These are phyloP conservation scores for Iris pallida DNA, from an alignment of 116 monocot genomes.

Conservation along the genomic window DNA sequence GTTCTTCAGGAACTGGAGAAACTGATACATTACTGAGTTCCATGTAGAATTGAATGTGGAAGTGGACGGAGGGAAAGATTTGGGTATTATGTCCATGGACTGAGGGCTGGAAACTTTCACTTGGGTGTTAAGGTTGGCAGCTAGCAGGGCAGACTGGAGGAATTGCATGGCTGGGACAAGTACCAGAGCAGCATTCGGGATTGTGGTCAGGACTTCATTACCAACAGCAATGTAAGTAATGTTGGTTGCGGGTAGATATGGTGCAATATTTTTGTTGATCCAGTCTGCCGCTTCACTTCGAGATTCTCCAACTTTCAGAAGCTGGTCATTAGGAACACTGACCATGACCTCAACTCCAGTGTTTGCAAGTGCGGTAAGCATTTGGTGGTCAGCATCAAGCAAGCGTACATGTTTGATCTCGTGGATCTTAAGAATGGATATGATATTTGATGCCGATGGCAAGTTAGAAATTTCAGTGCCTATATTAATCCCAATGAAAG, in stretches of 20 bases:
- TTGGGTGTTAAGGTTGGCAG: conserved; percentile 76
- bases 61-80: conserved; percentile 81
- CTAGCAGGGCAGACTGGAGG: conserved; percentile 77
- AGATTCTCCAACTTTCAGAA: conserved; percentile 70
- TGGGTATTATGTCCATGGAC: conserved; percentile 80
- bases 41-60: conserved; percentile 89
- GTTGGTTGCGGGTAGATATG: conserved; percentile 83
- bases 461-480: conserved; percentile 62
- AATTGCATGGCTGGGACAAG: conserved; percentile 83
- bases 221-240: conserved; percentile 87
- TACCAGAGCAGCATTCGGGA: conserved; percentile 82
- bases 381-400: conserved; percentile 69
- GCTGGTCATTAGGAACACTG: conserved; percentile 69
- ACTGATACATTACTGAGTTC: conserved; percentile 61
- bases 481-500: conserved; percentile 83
- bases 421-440: conserved; percentile 71
- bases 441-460: conserved; percentile 59
- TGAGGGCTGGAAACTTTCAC: conserved; percentile 89
- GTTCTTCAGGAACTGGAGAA: conserved; percentile 86
- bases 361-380: conserved; percentile 72
- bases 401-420: conserved; percentile 79
- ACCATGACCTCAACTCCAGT: conserved; percentile 95
- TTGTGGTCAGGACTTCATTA: conserved; percentile 69
- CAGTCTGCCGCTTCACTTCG: conserved; percentile 74
- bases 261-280: conserved; percentile 78